Evolutionary conservation across 163 green algal genomes (phyloP).

Genomic region (Scenedesmus sp.): DNA sequence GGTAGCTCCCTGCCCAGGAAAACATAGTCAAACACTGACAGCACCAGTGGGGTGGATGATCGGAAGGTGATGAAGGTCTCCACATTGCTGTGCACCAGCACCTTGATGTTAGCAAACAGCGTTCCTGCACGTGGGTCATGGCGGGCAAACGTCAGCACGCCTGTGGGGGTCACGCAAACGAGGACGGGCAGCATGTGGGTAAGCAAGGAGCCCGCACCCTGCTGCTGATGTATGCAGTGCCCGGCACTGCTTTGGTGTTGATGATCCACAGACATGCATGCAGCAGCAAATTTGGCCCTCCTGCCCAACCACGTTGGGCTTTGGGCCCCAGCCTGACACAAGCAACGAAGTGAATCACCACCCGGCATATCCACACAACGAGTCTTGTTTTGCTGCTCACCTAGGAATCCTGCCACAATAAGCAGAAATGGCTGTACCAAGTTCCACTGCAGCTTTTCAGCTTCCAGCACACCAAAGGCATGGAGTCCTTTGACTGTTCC

Average conservation of each 20-base stretch:
- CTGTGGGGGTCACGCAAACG: neutral
- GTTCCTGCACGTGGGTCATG: conserved; percentile 67
- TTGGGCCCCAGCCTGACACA: neutral
- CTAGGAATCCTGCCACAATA: conserved; percentile 75
- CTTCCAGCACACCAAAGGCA: conserved; percentile 60
- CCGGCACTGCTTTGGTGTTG: neutral
- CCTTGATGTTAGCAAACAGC: conserved; percentile 47
- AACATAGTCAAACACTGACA: conserved; percentile 81
- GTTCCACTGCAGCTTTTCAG: conserved; percentile 66
- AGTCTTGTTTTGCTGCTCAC: neutral
- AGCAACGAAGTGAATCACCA: neutral
- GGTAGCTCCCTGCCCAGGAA: conserved; percentile 82
- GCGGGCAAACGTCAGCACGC: neutral
- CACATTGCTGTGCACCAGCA: conserved; percentile 80
- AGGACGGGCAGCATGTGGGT: no score
- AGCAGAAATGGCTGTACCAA: conserved; percentile 63
- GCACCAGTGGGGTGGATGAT: conserved; percentile 74
- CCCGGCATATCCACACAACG: neutral
- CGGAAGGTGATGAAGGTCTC: conserved; percentile 90
- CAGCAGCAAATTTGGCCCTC: no score
- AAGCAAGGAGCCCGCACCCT: neutral
- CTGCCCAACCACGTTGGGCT: neutral
- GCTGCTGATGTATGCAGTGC: neutral
- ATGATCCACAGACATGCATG: neutral
- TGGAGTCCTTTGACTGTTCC: conserved; percentile 54